phyloP scores from a whole-genome alignment of 2,329 filamentous ascomycete genomes.

The Aspergillus carbonarius region DNA sequence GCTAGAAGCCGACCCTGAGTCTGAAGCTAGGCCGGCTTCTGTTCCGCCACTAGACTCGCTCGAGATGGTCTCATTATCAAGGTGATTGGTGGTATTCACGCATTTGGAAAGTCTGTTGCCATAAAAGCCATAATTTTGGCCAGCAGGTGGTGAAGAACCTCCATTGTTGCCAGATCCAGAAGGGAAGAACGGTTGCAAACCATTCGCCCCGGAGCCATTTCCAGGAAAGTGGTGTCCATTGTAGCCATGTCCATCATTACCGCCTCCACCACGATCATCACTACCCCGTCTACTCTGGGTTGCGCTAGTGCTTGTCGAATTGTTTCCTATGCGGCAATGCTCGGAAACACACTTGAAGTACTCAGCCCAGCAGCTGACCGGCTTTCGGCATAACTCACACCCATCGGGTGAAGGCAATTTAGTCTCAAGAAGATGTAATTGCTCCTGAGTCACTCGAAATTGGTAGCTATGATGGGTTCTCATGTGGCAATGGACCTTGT shows the following conservation, averaged over 20 bases:
- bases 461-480: background rate
- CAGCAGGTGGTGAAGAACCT: background rate
- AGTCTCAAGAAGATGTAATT: background rate
- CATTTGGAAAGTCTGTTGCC: background rate
- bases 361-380: constrained; percentile 10
- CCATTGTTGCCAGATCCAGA: background rate
- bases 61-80: background rate
- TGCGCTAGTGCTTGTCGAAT: constrained; percentile 3
- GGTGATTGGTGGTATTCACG: too few relatives aligned
- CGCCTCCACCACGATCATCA: constrained; percentile 4
- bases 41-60: background rate
- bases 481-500: constrained; percentile 14
- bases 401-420: background rate
- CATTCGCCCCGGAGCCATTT: background rate
- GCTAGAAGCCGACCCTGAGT: background rate
- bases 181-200: background rate
- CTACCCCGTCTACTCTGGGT: constrained; percentile 13
- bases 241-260: constrained; percentile 1
- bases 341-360: constrained; percentile 15
- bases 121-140: background rate
- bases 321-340: constrained; percentile 13
- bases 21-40: background rate
- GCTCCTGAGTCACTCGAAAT: background rate
- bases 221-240: background rate
- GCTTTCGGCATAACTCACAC: constrained; percentile 8